Base-by-base conservation (phyloP, 2,329 filamentous ascomycete species). In the Chalaropsis thielavioides region DNA sequence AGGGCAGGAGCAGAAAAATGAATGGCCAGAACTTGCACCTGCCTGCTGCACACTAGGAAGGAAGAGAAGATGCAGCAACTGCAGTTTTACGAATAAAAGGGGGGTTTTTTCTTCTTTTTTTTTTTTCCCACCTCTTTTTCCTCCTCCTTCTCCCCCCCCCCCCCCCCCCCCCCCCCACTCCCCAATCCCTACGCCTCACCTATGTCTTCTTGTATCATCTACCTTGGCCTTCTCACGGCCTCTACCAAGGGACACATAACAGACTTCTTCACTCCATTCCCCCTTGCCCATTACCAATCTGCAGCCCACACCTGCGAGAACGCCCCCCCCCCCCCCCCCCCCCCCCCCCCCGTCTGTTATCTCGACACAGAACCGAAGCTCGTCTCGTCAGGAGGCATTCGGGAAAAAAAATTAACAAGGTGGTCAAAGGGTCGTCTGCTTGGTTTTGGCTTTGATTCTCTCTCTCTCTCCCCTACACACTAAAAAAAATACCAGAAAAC, bases 341-440 rank as follows among this genome's bases (percentile, higher is more conserved):
- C 31, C 31, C 7, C 31, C 31, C 31, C 31, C 35, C 10, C 35
- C 35, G 7, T 8, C 35, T 38, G 35, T 38, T 38, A 38, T 38
- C 35, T 38, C 35, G 35, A 38, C 35, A 38, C 35, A 38, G 7
- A 38, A 38, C 35, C 35, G 35, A 38, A 31, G 19, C 27, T 58
- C 27, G 27, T 58, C 27, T 35, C 24, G 10, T 58, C 46, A 51
- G 46, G 46, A 51, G 46, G 24, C 10, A 51, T 46, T 46, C 43
- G 43, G 5, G n/a, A n/a, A n/a, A 46, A 8, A 19, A 46, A n/a
- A 13, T 13, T 11, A 44, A 44, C 11, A 13, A 46, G 43, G 43
- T 46, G 51, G 44, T 63, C 61, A 63, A 54, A 63, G 44, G 58
- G 35, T 43, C 22, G 10, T 6, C 38, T n/a, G n/a, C n/a, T 13